Percentiles rank a stretch among this genome's conserved stretches.
These are phyloP conservation scores for Hygrocybe punicea DNA, from an alignment of 768 basidiomycete species.

Conservation along the genomic window DNA sequence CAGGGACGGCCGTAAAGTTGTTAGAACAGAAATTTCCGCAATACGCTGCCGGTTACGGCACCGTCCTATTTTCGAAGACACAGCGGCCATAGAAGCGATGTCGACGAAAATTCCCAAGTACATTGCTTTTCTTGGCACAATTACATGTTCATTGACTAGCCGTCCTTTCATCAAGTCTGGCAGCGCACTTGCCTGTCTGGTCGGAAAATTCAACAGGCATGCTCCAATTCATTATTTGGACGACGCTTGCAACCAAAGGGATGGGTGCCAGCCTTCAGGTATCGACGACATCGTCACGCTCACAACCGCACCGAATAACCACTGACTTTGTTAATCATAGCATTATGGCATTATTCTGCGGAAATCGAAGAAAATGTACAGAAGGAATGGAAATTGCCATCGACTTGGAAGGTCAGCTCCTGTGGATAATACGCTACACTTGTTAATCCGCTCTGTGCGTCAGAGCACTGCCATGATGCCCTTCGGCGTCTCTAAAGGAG, in stretches of 20 bases:
- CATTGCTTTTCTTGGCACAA: not conserved
- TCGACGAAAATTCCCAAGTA: not conserved
- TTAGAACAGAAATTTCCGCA: not conserved
- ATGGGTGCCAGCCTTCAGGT: constrained; percentile 6
- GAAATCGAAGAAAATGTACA: not conserved
- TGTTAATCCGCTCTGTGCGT: too few relatives aligned
- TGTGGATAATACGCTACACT: not conserved
- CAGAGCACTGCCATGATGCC: too few relatives aligned
- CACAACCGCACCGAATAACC: not conserved
- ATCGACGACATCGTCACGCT: not conserved
- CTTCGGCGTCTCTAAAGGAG: too few relatives aligned
- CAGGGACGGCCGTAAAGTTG: not conserved
- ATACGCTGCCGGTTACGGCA: not conserved
- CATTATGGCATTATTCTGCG: not conserved
- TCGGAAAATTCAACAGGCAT: constrained; percentile 2
- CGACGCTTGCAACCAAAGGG: not conserved
- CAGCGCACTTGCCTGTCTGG: not conserved
- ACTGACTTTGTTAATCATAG: not conserved
- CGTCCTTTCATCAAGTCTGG: not conserved
- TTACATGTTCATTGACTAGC: not conserved
- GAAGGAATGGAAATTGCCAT: constrained; percentile 1
- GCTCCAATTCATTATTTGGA: constrained; percentile 3
- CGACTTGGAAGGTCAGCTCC: constrained; percentile 1
- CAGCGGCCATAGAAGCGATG: not conserved
- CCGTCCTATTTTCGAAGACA: constrained; percentile 4